Base-by-base conservation (phyloP, 2,329 filamentous ascomycete species). In the Dactylonectria estremocensis region DNA sequence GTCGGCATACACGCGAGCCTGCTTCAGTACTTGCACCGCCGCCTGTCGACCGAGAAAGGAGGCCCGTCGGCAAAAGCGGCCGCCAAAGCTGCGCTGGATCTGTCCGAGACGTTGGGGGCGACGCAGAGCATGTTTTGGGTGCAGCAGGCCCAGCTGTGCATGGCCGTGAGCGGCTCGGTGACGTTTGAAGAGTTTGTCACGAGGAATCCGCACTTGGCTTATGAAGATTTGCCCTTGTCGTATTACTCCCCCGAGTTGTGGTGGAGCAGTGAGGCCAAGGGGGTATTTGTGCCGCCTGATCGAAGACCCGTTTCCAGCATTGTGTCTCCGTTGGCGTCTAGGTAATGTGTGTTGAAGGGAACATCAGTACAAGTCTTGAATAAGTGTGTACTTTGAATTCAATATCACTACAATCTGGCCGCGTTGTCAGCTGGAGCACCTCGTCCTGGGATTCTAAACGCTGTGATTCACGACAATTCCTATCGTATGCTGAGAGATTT, bases 111-210 rank as follows among this genome's bases (percentile, higher is more conserved):
- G 6, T n/a, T 71, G 1, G 74, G 75, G 0, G 55, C 69, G 11
- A 78, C 77, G 0, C 72, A 74, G 50, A 67, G 71, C 14, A 70
- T 73, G 60, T 79, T 80, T 20, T 79, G 78, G 78, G 71, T 74
- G 0, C 76, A 73, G 59, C 70, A 77, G 35, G 67, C 76, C 0
- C 68, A 77, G 10, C 48, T 69, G 2, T 68, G 57, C 40, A 13
- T 76, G 58, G 55, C 69, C 16, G 40, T 11, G 11, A 61, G 37
- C 3, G 37, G 8, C 0, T 5, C n/a, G 1, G 7, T 14, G 18
- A 13, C 14, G 0, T 77, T 80, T 67, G 71, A 72, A 0, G 68
- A 69, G 8, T 77, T 78, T 54, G 56, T 78, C 0, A 67, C n/a
- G 0, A 49, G 16, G 1, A 73, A 66, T 1, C 61, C 74, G 16